Percentiles rank a stretch among this genome's conserved stretches.
Conservation (phyloP, 129 eudicot genomes). For the Centella asiatica region DNA sequence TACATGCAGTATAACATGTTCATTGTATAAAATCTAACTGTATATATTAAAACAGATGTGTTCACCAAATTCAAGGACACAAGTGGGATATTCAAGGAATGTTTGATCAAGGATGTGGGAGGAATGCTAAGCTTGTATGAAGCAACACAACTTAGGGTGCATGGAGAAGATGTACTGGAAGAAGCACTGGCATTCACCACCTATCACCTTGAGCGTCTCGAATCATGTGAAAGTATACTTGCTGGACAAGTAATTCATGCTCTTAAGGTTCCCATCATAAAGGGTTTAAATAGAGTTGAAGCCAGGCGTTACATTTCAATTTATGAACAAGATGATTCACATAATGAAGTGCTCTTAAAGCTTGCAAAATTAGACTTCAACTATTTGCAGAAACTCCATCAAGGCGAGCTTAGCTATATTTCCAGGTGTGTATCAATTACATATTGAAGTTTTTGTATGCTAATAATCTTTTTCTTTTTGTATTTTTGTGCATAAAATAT, state of each 20-base stretch:
- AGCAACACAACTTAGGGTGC: conserved; percentile 7
- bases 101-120: neutral
- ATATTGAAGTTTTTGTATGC: neutral
- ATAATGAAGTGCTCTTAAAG: neutral
- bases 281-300: conserved; percentile 3
- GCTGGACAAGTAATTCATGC: conserved; percentile 1
- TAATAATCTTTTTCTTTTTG: too few species aligned
- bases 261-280: conserved; percentile 5
- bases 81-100: conserved; percentile 1
- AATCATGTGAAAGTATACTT: neutral
- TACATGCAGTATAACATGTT: neutral
- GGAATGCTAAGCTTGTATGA: conserved; percentile 15
- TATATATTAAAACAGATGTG: neutral
- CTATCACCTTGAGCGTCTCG: neutral
- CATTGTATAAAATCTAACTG: neutral
- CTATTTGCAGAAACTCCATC: conserved; percentile 2
- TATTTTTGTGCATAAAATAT: too few species aligned
- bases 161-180: conserved; percentile 13
- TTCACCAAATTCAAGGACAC: conserved; percentile 11
- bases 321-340: conserved; percentile 1
- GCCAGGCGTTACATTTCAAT: conserved; percentile 5
- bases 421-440: neutral
- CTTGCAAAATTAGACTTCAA: conserved; percentile 16
- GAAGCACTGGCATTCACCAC: conserved; percentile 13
- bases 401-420: neutral